A percentile compares a stretch with the other conserved stretches of the same genome.
phyloP scores from a whole-genome alignment of 2,329 filamentous ascomycete genomes.

The Penicillium sp. region DNA sequence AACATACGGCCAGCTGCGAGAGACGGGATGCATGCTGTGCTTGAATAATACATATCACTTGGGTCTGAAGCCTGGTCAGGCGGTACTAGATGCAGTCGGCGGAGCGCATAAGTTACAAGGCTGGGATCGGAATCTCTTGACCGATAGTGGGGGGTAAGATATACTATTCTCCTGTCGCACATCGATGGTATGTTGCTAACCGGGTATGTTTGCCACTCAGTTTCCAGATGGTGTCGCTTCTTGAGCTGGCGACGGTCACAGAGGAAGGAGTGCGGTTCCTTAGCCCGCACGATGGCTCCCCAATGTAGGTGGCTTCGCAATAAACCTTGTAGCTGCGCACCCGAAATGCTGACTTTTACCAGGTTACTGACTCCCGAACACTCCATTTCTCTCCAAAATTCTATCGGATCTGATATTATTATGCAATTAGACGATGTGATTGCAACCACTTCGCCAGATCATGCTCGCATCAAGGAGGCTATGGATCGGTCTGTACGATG shows the following conservation, averaged over 20 bases:
- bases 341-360: neutral
- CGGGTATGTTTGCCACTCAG: conserved; percentile 47
- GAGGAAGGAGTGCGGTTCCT: conserved; percentile 94
- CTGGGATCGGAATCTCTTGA: conserved; percentile 94
- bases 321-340: neutral
- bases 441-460: conserved; percentile 89
- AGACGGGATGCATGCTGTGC: conserved; percentile 84
- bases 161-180: neutral
- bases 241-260: conserved; percentile 89
- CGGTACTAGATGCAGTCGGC: conserved; percentile 79
- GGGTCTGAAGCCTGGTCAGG: conserved; percentile 90
- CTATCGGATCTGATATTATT: conserved; percentile 96
- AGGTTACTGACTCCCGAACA: conserved; percentile 92
- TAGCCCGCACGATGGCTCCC: conserved; percentile 91
- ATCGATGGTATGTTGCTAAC: conserved; percentile 5
- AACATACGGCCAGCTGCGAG: conserved; percentile 86
- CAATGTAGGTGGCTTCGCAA: conserved; percentile 61
- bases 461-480: conserved; percentile 82
- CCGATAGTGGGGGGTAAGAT: conserved; percentile 57
- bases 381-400: conserved; percentile 93
- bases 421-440: conserved; percentile 99
- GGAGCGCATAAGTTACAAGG: conserved; percentile 93
- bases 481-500: conserved; percentile 94
- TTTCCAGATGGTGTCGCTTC: conserved; percentile 97
- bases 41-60: conserved; percentile 98